phyloP scores from a whole-genome alignment of 2,329 filamentous ascomycete genomes.

The Penicillium italicum region DNA sequence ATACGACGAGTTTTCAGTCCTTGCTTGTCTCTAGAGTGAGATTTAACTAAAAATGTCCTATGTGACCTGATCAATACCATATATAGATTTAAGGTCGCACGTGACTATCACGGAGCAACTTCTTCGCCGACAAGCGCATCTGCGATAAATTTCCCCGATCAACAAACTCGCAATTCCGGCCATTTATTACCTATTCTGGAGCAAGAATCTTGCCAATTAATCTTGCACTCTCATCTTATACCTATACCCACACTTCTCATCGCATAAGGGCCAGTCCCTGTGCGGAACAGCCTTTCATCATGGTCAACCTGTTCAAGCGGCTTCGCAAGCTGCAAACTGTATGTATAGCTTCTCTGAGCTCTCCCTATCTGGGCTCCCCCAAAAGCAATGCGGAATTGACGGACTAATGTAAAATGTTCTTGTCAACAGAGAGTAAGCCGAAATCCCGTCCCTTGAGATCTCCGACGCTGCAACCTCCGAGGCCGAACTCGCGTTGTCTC shows the following conservation, averaged over 20 bases:
- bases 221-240: not conserved
- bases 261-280: conserved; percentile 17
- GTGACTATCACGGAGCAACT: conserved; percentile 28
- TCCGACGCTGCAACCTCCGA: conserved; percentile 3
- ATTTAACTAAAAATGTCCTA: not conserved
- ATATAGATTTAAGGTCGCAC: conserved; percentile 10
- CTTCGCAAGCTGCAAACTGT: conserved; percentile 72
- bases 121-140: conserved; percentile 21
- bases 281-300: conserved; percentile 29
- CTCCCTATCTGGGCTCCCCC: not conserved
- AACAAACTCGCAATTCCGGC: conserved; percentile 11
- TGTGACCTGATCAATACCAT: not conserved
- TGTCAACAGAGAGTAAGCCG: conserved; percentile 29
- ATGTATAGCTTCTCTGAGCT: conserved; percentile 36
- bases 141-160: conserved; percentile 25
- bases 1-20: no score
- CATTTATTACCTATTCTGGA: conserved; percentile 3
- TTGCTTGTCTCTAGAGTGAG: not conserved
- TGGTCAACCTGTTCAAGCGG: conserved; percentile 56
- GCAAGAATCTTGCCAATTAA: not conserved
- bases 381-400: not conserved
- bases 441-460: conserved; percentile 3
- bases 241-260: not conserved
- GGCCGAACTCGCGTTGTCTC: not conserved
- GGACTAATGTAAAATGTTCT: conserved; percentile 19